Evolutionary conservation across 1,284 basidiomycete species (phyloP).

Genomic region (Schizophyllum amplum): DNA sequence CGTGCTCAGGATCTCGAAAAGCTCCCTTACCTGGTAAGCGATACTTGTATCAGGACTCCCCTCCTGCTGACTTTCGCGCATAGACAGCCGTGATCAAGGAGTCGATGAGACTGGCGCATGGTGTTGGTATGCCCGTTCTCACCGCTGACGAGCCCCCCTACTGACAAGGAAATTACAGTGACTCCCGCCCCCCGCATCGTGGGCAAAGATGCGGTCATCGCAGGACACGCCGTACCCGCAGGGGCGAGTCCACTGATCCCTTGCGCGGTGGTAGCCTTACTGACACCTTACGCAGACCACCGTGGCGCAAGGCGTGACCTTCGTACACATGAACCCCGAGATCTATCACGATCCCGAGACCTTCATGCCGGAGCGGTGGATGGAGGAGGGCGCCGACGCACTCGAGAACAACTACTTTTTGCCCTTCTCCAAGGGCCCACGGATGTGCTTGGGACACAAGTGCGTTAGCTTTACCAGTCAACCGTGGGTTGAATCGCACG

Average conservation of each 20-base stretch:
- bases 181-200: conserved; percentile 25
- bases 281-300: conserved; percentile 8
- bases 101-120: conserved; percentile 23
- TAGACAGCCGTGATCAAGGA: conserved; percentile 29
- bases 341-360: conserved; percentile 17
- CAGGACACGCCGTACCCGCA: conserved; percentile 20
- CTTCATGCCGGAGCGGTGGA: conserved; percentile 22
- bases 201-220: conserved; percentile 17
- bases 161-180: conserved; percentile 3
- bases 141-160: no score
- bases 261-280: background rate
- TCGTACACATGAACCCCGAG: conserved; percentile 18
- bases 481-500: background rate
- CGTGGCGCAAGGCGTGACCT: conserved; percentile 18
- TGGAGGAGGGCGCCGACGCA: conserved; percentile 15
- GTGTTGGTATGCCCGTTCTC: conserved; percentile 13
- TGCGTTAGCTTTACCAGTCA: background rate
- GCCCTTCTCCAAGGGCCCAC: conserved; percentile 25
- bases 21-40: conserved; percentile 27
- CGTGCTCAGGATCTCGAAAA: conserved; percentile 20
- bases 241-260: conserved; percentile 17
- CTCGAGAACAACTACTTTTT: conserved; percentile 20
- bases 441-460: conserved; percentile 25
- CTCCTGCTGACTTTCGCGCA: conserved; percentile 17
- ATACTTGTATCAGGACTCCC: background rate